Percentiles rank a stretch among this genome's conserved stretches.
These are phyloP conservation scores for Tritrichomonas foetus DNA, from an alignment of 208 protist species.

Conservation along the genomic window DNA sequence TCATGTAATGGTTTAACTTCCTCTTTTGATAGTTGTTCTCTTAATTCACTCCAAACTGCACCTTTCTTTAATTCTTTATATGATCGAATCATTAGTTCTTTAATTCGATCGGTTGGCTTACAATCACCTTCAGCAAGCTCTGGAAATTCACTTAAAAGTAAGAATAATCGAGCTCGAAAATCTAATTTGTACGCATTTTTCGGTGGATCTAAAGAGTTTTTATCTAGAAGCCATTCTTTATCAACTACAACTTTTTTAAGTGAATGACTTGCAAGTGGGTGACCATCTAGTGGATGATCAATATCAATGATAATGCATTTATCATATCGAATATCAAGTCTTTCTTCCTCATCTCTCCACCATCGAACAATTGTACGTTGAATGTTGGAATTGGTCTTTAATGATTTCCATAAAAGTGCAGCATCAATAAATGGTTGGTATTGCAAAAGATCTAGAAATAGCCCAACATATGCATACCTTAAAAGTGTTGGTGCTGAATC, in stretches of 20 bases:
- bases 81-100: slow-evolving; percentile 2
- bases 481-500: background rate
- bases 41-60: background rate
- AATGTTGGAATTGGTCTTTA: slow-evolving; percentile 9
- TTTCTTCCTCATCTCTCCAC: slow-evolving; percentile 32
- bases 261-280: background rate
- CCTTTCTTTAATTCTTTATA: slow-evolving; percentile 40
- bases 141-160: background rate
- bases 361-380: background rate
- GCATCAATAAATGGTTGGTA: background rate
- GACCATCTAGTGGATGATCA: background rate
- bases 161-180: background rate
- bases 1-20: slow-evolving; percentile 26
- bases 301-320: slow-evolving; percentile 28
- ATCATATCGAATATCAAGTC: slow-evolving; percentile 7
- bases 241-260: background rate
- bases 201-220: background rate
- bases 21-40: background rate
- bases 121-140: background rate
- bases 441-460: background rate
- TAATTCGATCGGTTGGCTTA: slow-evolving; percentile 33
- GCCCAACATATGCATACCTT: background rate
- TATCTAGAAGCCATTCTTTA: slow-evolving; percentile 14
- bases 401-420: background rate
- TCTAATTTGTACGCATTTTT: background rate